Evolutionary conservation across 805 yeast genomes (phyloP).

Genomic region (Hermanozyma aechmeae): DNA sequence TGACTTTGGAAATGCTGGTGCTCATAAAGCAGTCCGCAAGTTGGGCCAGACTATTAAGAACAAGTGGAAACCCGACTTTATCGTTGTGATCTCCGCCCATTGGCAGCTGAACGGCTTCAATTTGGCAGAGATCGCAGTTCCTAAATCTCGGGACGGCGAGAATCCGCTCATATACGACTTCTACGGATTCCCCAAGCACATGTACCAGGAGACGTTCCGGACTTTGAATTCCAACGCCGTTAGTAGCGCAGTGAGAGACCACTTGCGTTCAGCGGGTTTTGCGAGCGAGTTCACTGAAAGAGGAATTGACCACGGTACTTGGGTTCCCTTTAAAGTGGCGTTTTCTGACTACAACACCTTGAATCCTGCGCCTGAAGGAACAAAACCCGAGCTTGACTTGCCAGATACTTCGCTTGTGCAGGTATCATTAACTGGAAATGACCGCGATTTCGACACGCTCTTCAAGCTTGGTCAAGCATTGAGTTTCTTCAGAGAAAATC

Average conservation of each 20-base stretch:
- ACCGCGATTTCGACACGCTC: slow-evolving; percentile 31
- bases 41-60: slow-evolving; percentile 45
- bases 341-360: slow-evolving; percentile 31
- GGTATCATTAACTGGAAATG: slow-evolving; percentile 36
- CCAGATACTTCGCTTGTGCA: slow-evolving; percentile 40
- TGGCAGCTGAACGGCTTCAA: slow-evolving; percentile 48
- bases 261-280: slow-evolving; percentile 35
- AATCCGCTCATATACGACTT: slow-evolving; percentile 66
- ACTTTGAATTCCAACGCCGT: slow-evolving; percentile 34
- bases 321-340: slow-evolving; percentile 74
- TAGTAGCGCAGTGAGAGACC: slow-evolving; percentile 34
- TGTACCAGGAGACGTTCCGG: slow-evolving; percentile 57
- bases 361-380: slow-evolving; percentile 17
- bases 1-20: slow-evolving; percentile 49
- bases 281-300: slow-evolving; percentile 37
- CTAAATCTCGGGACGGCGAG: slow-evolving; percentile 24
- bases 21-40: slow-evolving; percentile 40
- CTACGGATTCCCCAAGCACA: slow-evolving; percentile 57
- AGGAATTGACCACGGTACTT: slow-evolving; percentile 76
- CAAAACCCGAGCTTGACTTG: slow-evolving; percentile 20
- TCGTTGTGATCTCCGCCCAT: slow-evolving; percentile 67
- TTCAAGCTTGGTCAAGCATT: slow-evolving; percentile 50
- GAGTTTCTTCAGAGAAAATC: slow-evolving; percentile 37
- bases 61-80: slow-evolving; percentile 51
- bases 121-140: slow-evolving; percentile 41